Base-by-base conservation (phyloP, 2,329 filamentous ascomycete genomes). In the Fusarium sp. region DNA sequence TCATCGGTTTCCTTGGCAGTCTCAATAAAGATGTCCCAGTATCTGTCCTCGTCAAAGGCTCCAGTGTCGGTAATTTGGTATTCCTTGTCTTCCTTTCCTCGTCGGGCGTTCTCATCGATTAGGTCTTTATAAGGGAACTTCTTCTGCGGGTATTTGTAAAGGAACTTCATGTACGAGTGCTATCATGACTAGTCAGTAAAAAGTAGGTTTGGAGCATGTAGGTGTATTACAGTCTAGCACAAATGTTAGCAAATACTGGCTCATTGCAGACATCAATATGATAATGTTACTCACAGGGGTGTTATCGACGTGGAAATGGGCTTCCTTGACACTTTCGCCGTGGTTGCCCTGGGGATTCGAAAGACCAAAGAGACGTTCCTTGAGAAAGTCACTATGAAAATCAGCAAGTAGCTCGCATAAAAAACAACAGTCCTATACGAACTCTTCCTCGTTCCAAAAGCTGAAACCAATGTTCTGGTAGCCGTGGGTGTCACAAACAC, bases 381-480 rank as follows among this genome's bases (percentile, higher is more conserved):
- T 98, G 70, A 98, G 83, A 74, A 94, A 96, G 53, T 92, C 90
- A 76, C 93, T 96, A 68, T 19, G 19, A 24, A 42, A 48, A 74
- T 86, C 74, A 87, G 81, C 58, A 56, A 42, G n/a, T 35, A 40
- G 56, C 48, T 26, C 24, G 19, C 28, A 32, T 35, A 12, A 13
- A 15, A 6, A 24, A 25, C 4, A 19, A 11, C 9, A 31, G 12
- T 7, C 24, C n/a, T 35, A 1, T 25, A 68, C 76, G 49, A 65
- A 96, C 93, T 98, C 94, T 80, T 97, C 88, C 76, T 93, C 93
- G 75, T 98, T 98, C 94, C 94, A 98, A 76, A 98, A 98, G 48
- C 92, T 88, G 81, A 98, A 97, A 4, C 91, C 92, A 76, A 98
- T 90, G 76, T 98, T 96, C 78, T 97, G 91, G 51, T 90, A 80